Evolutionary conservation across 805 yeast genomes (phyloP).

Genomic region (Millerozyma acaciae): DNA sequence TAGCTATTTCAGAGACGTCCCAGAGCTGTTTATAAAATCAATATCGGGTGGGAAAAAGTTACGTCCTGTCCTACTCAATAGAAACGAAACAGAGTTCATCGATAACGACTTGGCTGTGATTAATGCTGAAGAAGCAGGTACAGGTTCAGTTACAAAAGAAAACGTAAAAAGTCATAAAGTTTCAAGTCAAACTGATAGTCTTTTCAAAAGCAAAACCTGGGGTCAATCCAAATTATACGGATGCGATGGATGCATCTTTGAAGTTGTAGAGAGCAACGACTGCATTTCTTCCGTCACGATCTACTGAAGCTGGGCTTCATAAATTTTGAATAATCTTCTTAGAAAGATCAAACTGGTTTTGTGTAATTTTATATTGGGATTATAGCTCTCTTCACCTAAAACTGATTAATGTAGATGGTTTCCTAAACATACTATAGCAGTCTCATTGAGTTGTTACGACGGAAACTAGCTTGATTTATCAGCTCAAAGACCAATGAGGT

Average conservation of each 20-base stretch:
- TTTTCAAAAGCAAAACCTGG: constrained; percentile 31
- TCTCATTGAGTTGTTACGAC: too few species aligned
- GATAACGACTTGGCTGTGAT: constrained; percentile 35
- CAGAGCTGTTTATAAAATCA: constrained; percentile 16
- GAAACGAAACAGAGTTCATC: constrained; percentile 37
- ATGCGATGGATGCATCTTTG: constrained; percentile 38
- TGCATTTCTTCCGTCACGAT: constrained; percentile 36
- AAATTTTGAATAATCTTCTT: too few species aligned
- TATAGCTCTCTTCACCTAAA: too few species aligned
- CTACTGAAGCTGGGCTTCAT: constrained; percentile 22
- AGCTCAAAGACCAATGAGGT: constrained; percentile 33
- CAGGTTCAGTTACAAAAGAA: constrained; percentile 1
- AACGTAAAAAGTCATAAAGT: constrained; percentile 4
- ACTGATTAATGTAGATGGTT: too few species aligned
- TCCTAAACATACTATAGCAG: too few species aligned
- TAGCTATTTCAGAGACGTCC: constrained; percentile 31
- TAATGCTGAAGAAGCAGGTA: constrained; percentile 17
- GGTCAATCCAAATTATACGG: constrained; percentile 42
- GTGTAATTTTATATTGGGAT: too few species aligned
- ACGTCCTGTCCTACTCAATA: constrained; percentile 34
- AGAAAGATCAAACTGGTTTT: too few species aligned
- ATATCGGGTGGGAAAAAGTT: constrained; percentile 10
- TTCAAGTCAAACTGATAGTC: constrained; percentile 5
- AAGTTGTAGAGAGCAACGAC: constrained; percentile 36
- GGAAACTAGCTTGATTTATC: too few species aligned